These are phyloP conservation scores for Westerdykella ornata DNA, from an alignment of 2,329 filamentous ascomycete genomes.

Conservation along the genomic window DNA sequence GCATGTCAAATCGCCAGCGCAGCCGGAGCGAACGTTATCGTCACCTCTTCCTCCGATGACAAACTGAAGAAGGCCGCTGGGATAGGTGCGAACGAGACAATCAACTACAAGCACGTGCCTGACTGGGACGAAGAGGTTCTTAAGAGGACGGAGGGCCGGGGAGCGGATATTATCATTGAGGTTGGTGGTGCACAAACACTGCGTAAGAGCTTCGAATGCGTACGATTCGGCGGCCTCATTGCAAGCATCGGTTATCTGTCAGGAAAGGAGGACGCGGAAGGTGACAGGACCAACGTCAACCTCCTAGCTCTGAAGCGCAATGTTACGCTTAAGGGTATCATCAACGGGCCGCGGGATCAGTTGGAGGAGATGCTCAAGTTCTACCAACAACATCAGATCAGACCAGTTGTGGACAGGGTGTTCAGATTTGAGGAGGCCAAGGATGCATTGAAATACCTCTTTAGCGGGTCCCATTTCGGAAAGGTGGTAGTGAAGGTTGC, in stretches of 20 bases:
- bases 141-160: conserved; percentile 37
- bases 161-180: conserved; percentile 48
- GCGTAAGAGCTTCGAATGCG: conserved; percentile 40
- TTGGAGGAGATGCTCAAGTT: conserved; percentile 42
- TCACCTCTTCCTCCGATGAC: conserved; percentile 52
- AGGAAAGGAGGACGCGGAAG: conserved; percentile 50
- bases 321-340: conserved; percentile 51
- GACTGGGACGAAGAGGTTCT: conserved; percentile 57
- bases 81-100: conserved; percentile 52
- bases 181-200: conserved; percentile 47
- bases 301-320: conserved; percentile 48
- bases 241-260: conserved; percentile 41
- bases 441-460: conserved; percentile 26
- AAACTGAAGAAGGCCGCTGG: conserved; percentile 50
- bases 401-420: conserved; percentile 38
- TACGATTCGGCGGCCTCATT: conserved; percentile 40
- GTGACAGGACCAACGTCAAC: conserved; percentile 55
- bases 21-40: conserved; percentile 45
- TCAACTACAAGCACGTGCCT: conserved; percentile 55
- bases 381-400: conserved; percentile 38
- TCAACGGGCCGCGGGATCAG: conserved; percentile 56
- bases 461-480: conserved; percentile 36
- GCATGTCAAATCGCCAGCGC: conserved; percentile 39
- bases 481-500: conserved; percentile 35
- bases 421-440: conserved; percentile 34